Base-by-base conservation (phyloP, 1,284 basidiomycete genomes). In the Ustilago hordei region DNA sequence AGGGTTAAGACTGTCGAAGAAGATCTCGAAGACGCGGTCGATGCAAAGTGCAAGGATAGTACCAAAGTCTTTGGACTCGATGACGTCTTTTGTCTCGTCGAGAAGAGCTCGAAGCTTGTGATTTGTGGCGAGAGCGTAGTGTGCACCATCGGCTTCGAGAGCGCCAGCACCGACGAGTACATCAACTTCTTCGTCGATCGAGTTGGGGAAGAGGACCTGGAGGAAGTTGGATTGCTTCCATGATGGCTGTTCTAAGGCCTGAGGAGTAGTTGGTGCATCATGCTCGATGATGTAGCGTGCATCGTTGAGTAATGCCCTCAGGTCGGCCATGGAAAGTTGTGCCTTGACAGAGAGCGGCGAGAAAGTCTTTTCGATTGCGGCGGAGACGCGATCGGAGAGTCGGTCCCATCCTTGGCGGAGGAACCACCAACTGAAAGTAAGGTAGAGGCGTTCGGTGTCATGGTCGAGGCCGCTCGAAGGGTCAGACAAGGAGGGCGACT, bases 381-480 rank as follows among this genome's bases (percentile, higher is more conserved):
- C 87, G 73, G 91, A 87, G 1, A 95, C 92, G 28, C 92, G 88
- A 74, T 91, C 91, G 1, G 91, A 91, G 0, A 95, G 89, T 62
- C 92, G 91, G 79, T 92, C 92, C 93, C 94, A 95, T 0, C 95
- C 94, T 4, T 93, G 91, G 81, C 96, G 92, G 62, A 96, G 84
- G 55, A 95, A 89, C 93, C 94, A 95, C 93, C 94, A 96, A 58
- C 91, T 93, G 73, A 95, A 90, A 0, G 93, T 94, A 64, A 96
- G 88, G 82, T 91, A 95, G 81, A 91, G 91, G 71, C 90, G 88
- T 86, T 95, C 93, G 1, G 90, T 90, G 60, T 91, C 90, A 43
- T 91, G 75, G 34, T 72, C 74, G 5, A 84, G 64, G 13, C 73
- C 77, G 13, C 53, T 53, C 3, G 53, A 57, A 6, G 31, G 50